phyloP scores from a whole-genome alignment of 176 grass and related monocot species.

The Dendrocalamus sinicus region DNA sequence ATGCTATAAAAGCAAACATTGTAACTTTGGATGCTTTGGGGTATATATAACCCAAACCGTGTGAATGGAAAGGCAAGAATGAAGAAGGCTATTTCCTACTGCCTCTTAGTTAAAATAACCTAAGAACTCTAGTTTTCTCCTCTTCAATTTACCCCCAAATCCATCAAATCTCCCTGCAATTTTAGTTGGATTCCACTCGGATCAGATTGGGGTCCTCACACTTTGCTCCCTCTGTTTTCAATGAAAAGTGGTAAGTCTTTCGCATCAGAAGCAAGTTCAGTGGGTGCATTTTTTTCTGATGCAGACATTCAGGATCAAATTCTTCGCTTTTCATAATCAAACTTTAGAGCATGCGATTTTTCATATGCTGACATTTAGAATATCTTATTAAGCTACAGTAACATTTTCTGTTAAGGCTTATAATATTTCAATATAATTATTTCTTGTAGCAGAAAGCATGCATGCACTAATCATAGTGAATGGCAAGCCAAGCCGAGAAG shows the following conservation, averaged over 20 bases:
- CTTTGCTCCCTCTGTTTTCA: background rate
- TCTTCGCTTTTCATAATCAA: background rate
- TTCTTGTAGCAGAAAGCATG: background rate
- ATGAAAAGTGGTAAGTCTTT: background rate
- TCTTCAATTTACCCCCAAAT: too few relatives aligned
- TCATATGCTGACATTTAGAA: background rate
- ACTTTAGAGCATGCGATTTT: background rate
- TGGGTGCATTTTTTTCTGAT: background rate
- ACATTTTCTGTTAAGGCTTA: background rate
- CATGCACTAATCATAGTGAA: background rate
- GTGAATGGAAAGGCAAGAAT: too few relatives aligned
- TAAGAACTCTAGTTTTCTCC: too few relatives aligned
- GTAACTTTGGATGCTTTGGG: too few relatives aligned
- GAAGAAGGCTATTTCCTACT: too few relatives aligned
- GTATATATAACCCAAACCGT: too few relatives aligned
- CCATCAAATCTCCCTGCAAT: too few relatives aligned
- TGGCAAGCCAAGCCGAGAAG: too few relatives aligned
- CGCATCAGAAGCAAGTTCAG: constrained; percentile 3
- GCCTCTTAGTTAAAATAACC: too few relatives aligned
- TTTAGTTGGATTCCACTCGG: too few relatives aligned
- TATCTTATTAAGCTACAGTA: background rate
- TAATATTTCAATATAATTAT: background rate
- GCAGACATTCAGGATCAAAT: constrained; percentile 1
- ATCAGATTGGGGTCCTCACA: too few relatives aligned
- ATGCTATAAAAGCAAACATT: too few relatives aligned